phyloP scores from a whole-genome alignment of 768 basidiomycete genomes.

The Lactarius psammicola region DNA sequence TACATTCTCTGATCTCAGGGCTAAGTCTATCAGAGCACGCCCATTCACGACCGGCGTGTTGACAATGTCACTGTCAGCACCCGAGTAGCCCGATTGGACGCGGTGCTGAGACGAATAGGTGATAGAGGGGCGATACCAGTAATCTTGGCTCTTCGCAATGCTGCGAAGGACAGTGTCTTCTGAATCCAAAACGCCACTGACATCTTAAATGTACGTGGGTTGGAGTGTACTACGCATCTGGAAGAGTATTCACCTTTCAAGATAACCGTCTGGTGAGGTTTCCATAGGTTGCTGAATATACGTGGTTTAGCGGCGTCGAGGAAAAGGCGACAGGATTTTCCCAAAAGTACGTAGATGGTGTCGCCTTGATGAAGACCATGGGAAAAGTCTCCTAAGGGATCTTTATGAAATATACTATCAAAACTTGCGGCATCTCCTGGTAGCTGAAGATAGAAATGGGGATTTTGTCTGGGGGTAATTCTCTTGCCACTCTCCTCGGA shows the following conservation, averaged over 20 bases:
- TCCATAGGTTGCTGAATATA: slow-evolving; percentile 11
- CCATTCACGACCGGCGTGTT: background rate
- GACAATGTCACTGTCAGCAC: background rate
- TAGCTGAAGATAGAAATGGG: no score
- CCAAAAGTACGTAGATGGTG: background rate
- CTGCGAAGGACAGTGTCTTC: background rate
- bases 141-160: background rate
- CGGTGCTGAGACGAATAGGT: background rate
- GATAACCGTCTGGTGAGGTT: slow-evolving; percentile 2
- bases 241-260: slow-evolving; percentile 5
- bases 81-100: background rate
- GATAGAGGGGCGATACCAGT: background rate
- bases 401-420: no score
- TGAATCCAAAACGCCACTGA: background rate
- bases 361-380: background rate
- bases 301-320: background rate
- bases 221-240: no score
- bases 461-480: no score
- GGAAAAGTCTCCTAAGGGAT: background rate
- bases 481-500: no score
- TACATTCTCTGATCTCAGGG: background rate
- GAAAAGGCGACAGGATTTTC: background rate
- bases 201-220: background rate
- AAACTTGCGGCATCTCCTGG: no score
- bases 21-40: background rate